Evolutionary conservation across 352 stramenopile species (phyloP).

Genomic region (Elongisporangium prolatum): DNA sequence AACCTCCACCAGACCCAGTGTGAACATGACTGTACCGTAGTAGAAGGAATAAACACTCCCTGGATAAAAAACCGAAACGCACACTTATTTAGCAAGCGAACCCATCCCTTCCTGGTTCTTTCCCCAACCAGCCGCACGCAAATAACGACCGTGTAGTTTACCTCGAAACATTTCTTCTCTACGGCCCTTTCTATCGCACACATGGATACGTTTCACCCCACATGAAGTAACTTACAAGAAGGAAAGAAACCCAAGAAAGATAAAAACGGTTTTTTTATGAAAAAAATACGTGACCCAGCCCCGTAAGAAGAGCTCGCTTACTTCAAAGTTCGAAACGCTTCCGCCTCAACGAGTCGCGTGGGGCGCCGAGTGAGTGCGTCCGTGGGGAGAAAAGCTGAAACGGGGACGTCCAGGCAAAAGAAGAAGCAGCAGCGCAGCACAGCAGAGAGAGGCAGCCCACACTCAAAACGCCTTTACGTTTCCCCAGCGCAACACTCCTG

Average conservation of each 20-base stretch:
- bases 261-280: neutral
- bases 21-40: neutral
- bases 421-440: neutral
- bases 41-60: neutral
- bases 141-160: neutral
- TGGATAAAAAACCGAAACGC: neutral
- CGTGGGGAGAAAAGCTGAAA: neutral
- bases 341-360: slow-evolving; percentile 13
- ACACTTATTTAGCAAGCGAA: neutral
- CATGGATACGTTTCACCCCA: neutral
- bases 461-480: neutral
- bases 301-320: slow-evolving; percentile 1
- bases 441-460: neutral
- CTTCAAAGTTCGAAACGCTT: slow-evolving; percentile 28
- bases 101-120: neutral
- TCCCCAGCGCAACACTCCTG: neutral
- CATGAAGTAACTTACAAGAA: neutral
- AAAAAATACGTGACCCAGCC: neutral
- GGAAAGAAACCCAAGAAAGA: neutral
- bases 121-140: neutral
- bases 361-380: neutral
- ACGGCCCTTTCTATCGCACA: neutral
- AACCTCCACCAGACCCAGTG: neutral
- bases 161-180: neutral
- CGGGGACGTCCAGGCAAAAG: neutral